Evolutionary conservation across 345 rosid species (phyloP).

Genomic region (Populus simonii): DNA sequence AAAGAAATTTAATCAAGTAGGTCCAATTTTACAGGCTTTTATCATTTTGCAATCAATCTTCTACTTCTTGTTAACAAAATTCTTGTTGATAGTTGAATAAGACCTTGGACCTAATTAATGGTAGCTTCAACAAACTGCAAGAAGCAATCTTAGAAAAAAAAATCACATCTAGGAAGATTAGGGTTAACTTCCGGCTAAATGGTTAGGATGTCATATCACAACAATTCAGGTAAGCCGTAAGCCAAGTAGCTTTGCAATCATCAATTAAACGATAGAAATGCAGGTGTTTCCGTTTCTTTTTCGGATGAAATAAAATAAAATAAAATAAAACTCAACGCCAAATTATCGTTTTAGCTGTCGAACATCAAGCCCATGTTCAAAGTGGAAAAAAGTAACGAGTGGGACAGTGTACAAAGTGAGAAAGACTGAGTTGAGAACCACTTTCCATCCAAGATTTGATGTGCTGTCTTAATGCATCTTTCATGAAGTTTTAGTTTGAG

Average conservation of each 20-base stretch:
- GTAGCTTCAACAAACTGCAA: background rate
- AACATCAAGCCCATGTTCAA: background rate
- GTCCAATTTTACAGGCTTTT: background rate
- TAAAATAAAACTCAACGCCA: too few species aligned
- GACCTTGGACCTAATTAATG: conserved; percentile 7
- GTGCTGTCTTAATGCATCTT: background rate
- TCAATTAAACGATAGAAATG: too few species aligned
- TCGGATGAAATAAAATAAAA: too few species aligned
- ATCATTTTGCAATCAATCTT: background rate
- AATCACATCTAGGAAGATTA: background rate
- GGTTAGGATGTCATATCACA: background rate
- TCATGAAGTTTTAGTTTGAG: background rate
- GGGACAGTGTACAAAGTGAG: background rate
- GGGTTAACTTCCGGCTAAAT: background rate
- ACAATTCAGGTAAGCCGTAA: background rate
- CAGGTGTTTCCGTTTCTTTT: too few species aligned
- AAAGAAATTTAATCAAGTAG: background rate
- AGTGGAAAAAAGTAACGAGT: background rate
- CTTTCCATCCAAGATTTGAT: background rate
- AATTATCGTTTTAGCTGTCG: background rate
- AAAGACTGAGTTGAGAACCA: background rate
- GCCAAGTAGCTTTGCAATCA: too few species aligned
- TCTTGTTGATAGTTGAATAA: conserved; percentile 3
- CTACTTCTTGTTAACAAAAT: background rate
- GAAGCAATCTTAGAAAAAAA: conserved; percentile 7